Evolutionary conservation across 495 filamentous ascomycete genomes (phyloP).

Genomic region (Penicillium ucsense): DNA sequence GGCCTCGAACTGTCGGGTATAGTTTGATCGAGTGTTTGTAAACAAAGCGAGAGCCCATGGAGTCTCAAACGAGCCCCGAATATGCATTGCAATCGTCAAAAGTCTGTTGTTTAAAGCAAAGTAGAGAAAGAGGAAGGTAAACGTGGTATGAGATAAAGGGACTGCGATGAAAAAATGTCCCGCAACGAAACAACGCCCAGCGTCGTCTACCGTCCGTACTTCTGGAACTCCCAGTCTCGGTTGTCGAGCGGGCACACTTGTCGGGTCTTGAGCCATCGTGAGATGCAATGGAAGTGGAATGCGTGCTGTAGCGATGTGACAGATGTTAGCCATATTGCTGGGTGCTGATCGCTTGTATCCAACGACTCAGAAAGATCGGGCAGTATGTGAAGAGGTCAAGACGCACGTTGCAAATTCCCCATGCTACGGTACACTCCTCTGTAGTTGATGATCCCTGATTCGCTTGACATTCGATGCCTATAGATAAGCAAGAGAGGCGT

Average conservation of each 20-base stretch:
- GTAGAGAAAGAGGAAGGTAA: no score
- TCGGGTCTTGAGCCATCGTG: slow-evolving; percentile 97
- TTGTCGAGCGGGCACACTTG: slow-evolving; percentile 98
- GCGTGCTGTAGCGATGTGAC: slow-evolving; percentile 59
- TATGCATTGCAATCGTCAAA: no score
- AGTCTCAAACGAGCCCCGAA: no score
- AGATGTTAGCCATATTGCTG: slow-evolving; percentile 1
- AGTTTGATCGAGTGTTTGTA: no score
- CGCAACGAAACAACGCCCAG: not conserved
- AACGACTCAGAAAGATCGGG: no score
- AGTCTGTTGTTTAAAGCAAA: no score
- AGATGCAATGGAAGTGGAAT: slow-evolving; percentile 99
- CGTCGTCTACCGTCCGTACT: slow-evolving; percentile 67
- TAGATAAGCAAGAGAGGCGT: no score
- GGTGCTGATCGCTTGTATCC: no score
- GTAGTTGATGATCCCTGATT: slow-evolving; percentile 96
- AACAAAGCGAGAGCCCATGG: no score
- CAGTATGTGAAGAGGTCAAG: not conserved
- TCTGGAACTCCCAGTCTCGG: slow-evolving; percentile 99
- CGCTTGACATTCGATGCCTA: slow-evolving; percentile 98
- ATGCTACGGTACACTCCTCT: slow-evolving; percentile 97
- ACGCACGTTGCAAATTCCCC: slow-evolving; percentile 97
- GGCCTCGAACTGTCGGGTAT: no score
- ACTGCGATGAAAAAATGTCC: not conserved
- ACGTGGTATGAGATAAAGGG: no score